A percentile compares a stretch with the other conserved stretches of the same genome.
These are phyloP conservation scores for Carex arenaria DNA, from an alignment of 202 grass and related monocot species.

Conservation along the genomic window DNA sequence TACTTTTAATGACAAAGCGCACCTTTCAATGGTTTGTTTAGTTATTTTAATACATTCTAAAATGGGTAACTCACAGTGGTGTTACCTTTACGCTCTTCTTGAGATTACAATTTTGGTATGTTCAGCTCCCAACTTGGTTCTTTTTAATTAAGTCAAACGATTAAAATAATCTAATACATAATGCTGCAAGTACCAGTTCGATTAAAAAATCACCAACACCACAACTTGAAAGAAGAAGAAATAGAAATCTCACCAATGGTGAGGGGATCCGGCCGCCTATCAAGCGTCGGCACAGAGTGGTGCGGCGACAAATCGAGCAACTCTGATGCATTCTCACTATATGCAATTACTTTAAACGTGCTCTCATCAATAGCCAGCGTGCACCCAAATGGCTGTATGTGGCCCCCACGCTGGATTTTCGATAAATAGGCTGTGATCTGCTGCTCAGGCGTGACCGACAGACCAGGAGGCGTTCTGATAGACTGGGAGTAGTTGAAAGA, in stretches of 20 bases:
- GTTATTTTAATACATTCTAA: slow-evolving; percentile 23
- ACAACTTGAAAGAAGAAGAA: neutral
- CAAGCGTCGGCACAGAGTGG: slow-evolving; percentile 84
- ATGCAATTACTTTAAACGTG: slow-evolving; percentile 75
- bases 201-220: neutral
- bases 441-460: slow-evolving; percentile 47
- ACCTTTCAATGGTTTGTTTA: neutral
- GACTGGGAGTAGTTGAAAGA: slow-evolving; percentile 97
- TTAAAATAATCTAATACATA: slow-evolving; percentile 2
- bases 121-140: neutral
- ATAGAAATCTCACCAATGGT: slow-evolving; percentile 12
- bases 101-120: slow-evolving; percentile 5
- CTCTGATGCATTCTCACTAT: slow-evolving; percentile 76
- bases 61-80: neutral
- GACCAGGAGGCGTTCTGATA: slow-evolving; percentile 46
- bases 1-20: neutral
- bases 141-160: neutral
- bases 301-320: slow-evolving; percentile 79
- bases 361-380: slow-evolving; percentile 89
- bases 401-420: slow-evolving; percentile 88
- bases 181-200: neutral
- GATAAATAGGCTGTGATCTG: slow-evolving; percentile 97
- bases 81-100: neutral
- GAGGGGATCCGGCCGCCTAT: slow-evolving; percentile 25
- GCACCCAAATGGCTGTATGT: slow-evolving; percentile 90